Evolutionary conservation across 139 green algal genomes (phyloP).

Genomic region (Chlamydomonas incerta): DNA sequence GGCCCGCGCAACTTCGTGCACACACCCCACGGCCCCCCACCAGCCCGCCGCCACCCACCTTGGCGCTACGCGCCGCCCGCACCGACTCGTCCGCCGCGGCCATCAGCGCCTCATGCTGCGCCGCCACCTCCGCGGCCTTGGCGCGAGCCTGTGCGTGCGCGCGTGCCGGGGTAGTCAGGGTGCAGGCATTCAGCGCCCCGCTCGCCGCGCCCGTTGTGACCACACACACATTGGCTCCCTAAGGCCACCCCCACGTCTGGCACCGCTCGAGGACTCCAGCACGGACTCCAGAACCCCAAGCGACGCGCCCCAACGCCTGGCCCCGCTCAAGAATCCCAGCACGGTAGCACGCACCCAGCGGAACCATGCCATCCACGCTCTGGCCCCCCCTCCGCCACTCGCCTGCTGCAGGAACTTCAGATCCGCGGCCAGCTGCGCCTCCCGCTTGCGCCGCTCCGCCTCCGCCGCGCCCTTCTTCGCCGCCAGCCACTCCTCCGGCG

Average conservation of each 20-base stretch:
- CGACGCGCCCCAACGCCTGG: too few species aligned
- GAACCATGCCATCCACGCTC: too few species aligned
- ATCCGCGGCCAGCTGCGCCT: conserved; percentile 25
- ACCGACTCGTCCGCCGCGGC: conserved; percentile 21
- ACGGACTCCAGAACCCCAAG: too few species aligned
- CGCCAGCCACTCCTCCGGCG: conserved; percentile 24
- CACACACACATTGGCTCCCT: too few species aligned
- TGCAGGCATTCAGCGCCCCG: too few species aligned
- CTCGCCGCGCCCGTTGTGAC: too few species aligned
- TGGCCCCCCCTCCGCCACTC: background rate
- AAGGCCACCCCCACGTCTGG: too few species aligned
- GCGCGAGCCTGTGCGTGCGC: too few species aligned
- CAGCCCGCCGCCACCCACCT: background rate
- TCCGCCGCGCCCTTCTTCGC: conserved; percentile 4
- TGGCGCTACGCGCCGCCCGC: conserved; percentile 15
- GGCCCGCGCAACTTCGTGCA: background rate
- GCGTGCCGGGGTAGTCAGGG: too few species aligned
- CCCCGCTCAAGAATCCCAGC: too few species aligned
- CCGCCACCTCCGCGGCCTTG: background rate
- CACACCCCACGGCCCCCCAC: background rate
- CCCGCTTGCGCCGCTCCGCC: conserved; percentile 16
- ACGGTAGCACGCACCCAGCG: too few species aligned
- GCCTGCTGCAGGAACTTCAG: conserved; percentile 12
- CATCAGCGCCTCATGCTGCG: conserved; percentile 5
- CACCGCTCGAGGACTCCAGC: too few species aligned